phyloP scores from a whole-genome alignment of 306 rosid species.

The Cucumis sativus region DNA sequence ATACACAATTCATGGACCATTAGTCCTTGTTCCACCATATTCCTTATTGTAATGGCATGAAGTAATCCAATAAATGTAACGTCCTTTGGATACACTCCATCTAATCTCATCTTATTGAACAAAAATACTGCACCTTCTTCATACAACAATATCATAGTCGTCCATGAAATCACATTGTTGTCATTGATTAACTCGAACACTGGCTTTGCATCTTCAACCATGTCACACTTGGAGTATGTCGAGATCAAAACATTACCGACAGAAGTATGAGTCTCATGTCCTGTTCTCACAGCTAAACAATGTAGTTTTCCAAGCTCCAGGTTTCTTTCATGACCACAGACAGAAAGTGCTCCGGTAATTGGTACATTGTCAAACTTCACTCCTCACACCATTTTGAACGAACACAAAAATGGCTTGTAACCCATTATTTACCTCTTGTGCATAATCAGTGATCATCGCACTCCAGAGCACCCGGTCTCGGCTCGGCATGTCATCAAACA shows the following conservation, averaged over 20 bases:
- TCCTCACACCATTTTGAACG: constrained; percentile 50
- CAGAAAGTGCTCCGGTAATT: constrained; percentile 64
- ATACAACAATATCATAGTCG: constrained; percentile 56
- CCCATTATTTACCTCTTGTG: constrained; percentile 60
- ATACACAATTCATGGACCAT: constrained; percentile 52
- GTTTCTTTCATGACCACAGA: constrained; percentile 55
- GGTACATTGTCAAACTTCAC: constrained; percentile 57
- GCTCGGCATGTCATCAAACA: constrained; percentile 52
- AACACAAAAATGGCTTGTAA: constrained; percentile 42
- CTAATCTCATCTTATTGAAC: constrained; percentile 53
- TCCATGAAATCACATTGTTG: constrained; percentile 80
- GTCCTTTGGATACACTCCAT: constrained; percentile 60
- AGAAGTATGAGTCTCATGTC: constrained; percentile 40
- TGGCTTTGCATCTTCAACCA: constrained; percentile 36
- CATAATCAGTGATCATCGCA: constrained; percentile 63
- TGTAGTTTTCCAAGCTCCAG: constrained; percentile 57
- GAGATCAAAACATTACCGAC: constrained; percentile 76
- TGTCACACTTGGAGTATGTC: constrained; percentile 52
- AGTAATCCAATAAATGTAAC: constrained; percentile 68
- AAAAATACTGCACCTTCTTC: constrained; percentile 48
- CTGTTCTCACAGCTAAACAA: constrained; percentile 43
- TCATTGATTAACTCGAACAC: constrained; percentile 36
- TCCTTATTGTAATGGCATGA: constrained; percentile 41
- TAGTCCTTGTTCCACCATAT: constrained; percentile 41
- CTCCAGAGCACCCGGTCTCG: constrained; percentile 69